Evolutionary conservation across 139 green algal species (phyloP), one percentile per base, ranked within the genome.

Genomic region (Chlamydomonas sphaeroides): DNA sequence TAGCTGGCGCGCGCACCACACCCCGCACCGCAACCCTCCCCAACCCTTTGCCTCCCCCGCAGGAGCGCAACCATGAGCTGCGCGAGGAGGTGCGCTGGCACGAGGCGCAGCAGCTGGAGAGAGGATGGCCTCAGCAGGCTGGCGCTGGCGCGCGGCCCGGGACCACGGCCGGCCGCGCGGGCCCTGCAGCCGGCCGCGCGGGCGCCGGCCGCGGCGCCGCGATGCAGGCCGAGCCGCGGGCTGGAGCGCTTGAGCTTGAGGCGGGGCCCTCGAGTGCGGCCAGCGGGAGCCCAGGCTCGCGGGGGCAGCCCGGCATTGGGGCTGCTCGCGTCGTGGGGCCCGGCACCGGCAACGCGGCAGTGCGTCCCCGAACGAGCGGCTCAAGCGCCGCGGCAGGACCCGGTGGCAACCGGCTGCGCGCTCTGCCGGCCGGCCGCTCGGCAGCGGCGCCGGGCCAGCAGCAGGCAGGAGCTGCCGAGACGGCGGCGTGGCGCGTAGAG

Each of bases 11-110:
- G n/a, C n/a, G n/a, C n/a, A n/a, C n/a, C n/a, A n/a, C n/a, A n/a
- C n/a, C n/a, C n/a, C n/a, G n/a, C n/a, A n/a, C n/a, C n/a, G n/a
- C n/a, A n/a, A n/a, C n/a, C n/a, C n/a, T n/a, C n/a, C n/a, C n/a
- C n/a, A n/a, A n/a, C n/a, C n/a, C n/a, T n/a, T n/a, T n/a, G n/a
- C n/a, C n/a, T n/a, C n/a, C n/a, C 3, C 53, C 81, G 48, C 89
- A 95, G 89, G 89, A 92, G 41, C 87, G 87, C 68, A 92, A 90
- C 53, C 68, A 75, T 23, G 94, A 96, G 91, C 84, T 94, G 74
- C 85, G 86, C 1, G 94, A 96, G 76, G 92, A 97, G 84, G 84
- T 97, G 23, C 86, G 80, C 5, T 96, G 88, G 89, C 91, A 94
- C 70, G 93, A 96, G 81, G 77, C 87, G 65, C 87, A 93, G 83